Percentiles rank a stretch among this genome's conserved stretches.
Conservation (phyloP, 2,329 filamentous ascomycete genomes). For the Zelopaecilomyces penicillatus region DNA sequence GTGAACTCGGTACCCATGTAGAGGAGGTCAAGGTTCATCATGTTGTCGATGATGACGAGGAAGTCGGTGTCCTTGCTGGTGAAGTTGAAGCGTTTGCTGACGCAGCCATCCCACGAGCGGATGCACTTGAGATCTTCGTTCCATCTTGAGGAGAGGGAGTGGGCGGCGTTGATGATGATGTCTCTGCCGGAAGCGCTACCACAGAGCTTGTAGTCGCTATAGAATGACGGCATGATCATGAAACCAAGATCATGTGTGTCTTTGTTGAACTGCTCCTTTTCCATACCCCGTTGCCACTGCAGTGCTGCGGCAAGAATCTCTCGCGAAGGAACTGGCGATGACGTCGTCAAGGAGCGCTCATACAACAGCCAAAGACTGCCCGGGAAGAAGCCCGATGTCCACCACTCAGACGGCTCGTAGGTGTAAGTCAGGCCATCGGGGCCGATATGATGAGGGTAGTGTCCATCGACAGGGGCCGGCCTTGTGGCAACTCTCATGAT, state of each 20-base stretch:
- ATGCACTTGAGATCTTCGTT: slow-evolving; percentile 8
- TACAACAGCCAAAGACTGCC: slow-evolving; percentile 9
- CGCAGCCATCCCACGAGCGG: slow-evolving; percentile 9
- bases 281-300: slow-evolving; percentile 9
- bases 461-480: slow-evolving; percentile 1
- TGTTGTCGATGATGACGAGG: slow-evolving; percentile 11
- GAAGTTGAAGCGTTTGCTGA: slow-evolving; percentile 4
- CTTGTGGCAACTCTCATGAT: slow-evolving; percentile 4
- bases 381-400: slow-evolving; percentile 12
- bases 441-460: slow-evolving; percentile 3
- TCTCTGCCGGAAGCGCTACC: slow-evolving; percentile 1
- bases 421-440: neutral
- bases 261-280: slow-evolving; percentile 6
- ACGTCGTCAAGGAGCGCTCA: slow-evolving; percentile 4
- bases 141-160: slow-evolving; percentile 8
- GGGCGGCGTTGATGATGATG: slow-evolving; percentile 8
- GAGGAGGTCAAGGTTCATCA: slow-evolving; percentile 13
- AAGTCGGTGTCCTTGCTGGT: slow-evolving; percentile 5
- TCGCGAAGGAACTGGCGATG: slow-evolving; percentile 1
- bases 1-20: slow-evolving; percentile 8
- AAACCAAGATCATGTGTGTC: slow-evolving; percentile 11
- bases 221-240: slow-evolving; percentile 9
- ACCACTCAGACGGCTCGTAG: slow-evolving; percentile 17
- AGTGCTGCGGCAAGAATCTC: slow-evolving; percentile 7
- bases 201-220: slow-evolving; percentile 4